Evolutionary conservation across 495 filamentous ascomycete species (phyloP).

Genomic region (Lasiosphaeria ovina): DNA sequence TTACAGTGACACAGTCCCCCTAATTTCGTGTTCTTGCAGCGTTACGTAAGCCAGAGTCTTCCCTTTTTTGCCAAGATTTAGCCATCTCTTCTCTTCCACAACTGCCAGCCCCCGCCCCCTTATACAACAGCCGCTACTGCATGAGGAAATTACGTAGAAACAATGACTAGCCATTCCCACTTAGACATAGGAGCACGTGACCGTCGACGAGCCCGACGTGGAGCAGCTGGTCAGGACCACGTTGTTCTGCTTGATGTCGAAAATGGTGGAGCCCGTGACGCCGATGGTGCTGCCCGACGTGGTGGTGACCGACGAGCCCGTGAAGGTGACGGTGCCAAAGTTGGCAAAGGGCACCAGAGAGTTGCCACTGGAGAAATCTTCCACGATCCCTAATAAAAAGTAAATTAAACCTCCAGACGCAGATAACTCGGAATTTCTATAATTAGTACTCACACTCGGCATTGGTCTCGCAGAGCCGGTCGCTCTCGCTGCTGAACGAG

Average conservation of each 20-base stretch:
- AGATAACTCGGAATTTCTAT: slow-evolving; percentile 14
- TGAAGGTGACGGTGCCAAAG: slow-evolving; percentile 53
- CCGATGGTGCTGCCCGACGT: slow-evolving; percentile 37
- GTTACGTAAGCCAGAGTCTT: too few species aligned
- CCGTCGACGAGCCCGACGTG: slow-evolving; percentile 36
- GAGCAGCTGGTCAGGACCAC: slow-evolving; percentile 48
- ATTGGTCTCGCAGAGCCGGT: slow-evolving; percentile 45
- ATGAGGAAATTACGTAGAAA: too few species aligned
- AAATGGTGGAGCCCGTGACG: slow-evolving; percentile 42
- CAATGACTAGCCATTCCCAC: neutral
- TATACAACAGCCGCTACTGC: too few species aligned
- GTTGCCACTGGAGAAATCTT: slow-evolving; percentile 55
- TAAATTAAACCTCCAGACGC: too few species aligned
- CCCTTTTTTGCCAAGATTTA: too few species aligned
- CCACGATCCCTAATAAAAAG: slow-evolving; percentile 45
- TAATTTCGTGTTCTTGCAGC: too few species aligned
- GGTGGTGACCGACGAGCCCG: slow-evolving; percentile 34
- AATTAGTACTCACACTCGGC: slow-evolving; percentile 46
- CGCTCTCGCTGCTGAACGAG: slow-evolving; percentile 40
- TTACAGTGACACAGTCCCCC: too few species aligned
- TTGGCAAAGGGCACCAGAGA: slow-evolving; percentile 52
- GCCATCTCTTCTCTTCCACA: too few species aligned
- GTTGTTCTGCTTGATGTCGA: slow-evolving; percentile 53
- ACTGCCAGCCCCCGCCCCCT: too few species aligned
- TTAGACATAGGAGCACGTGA: slow-evolving; percentile 30